Evolutionary conservation across 192 early-diverging fungal genomes (phyloP), one percentile per base, ranked within the genome.

Genomic region (Coemansia sp.): DNA sequence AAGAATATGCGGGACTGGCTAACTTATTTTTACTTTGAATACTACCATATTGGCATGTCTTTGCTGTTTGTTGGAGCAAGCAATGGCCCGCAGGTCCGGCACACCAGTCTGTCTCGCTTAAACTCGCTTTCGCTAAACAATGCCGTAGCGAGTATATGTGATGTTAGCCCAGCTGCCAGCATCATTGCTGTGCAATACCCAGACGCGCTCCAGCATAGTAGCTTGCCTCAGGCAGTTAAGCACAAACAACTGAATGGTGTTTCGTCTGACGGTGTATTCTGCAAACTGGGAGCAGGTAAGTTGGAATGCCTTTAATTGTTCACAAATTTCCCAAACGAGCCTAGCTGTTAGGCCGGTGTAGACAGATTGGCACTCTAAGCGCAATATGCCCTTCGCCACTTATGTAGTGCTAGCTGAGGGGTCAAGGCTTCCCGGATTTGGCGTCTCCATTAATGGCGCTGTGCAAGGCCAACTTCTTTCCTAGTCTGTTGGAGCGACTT

Each of bases 261-360:
- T 29, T 41, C 54, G 0, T 73, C 58, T 59, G 70, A 73, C 27
- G 63, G 65, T 14, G 59, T 58, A 41, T 67, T 73, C 62, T 11
- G 55, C 4, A 43, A 39, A 3, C 19, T 33, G 8, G 12, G 52
- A n/a, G 1, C 15, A 24, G 32, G 50, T 55, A 54, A 60, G 48
- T 35, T n/a, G n/a, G n/a, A n/a, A n/a, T n/a, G n/a, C n/a, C n/a
- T 32, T 32, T 32, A 32, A 4, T 32, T 32, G 2, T 32, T 2
- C 29, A 32, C 29, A 32, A 2, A 32, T 32, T 2, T n/a, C n/a
- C n/a, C 29, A 32, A 32, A 32, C 29, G 7, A 32, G 7, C 29
- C 29, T 4, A 32, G 7, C 29, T 32, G 29, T 7, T 7, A 7
- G 3, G 29, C 29, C 29, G 29, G 7, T 2, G 29, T 7, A 32